Base-by-base conservation (phyloP, 495 filamentous ascomycete genomes). In the Tuber calosporum region DNA sequence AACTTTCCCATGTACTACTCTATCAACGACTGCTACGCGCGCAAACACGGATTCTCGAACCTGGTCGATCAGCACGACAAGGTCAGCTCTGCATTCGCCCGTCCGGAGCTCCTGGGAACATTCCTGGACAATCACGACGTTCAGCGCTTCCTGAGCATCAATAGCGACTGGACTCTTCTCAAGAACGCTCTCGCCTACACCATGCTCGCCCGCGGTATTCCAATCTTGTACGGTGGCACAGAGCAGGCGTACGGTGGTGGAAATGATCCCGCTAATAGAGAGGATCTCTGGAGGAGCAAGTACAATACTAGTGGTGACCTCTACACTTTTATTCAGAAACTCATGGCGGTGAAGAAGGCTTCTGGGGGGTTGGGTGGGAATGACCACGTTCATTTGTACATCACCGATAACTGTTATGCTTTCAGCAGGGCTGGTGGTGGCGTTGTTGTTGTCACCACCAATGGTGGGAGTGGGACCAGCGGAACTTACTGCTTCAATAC, bases 71-170 rank as follows among this genome's bases (percentile, higher is more conserved):
- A 80, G 40, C 72, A 80, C 72, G 70, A 81, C 68, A 40, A 26
- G 11, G 79, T 81, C 68, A 80, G 78, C 66, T 69, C 43, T 38
- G 77, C 75, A 22, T 81, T 81, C 36, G 36, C 34, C 8, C 74
- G 70, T 15, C 79, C 79, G 15, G 75, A 81, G 26, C 83, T 92
- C 0, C 85, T 92, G 8, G 91, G 91, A 42, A 89, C 85, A 5
- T 96, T 96, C 82, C 73, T 89, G 20, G 92, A 94, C 77, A 96
- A 96, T 79, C 92, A 96, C 78, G 92, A 96, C 81, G 86, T 88
- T 30, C 83, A 87, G 3, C 87, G 91, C 4, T 92, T 92, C 81
- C 83, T 90, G 7, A 88, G 85, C 42, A 77, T 82, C 66, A 88
- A 86, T 39, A 80, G 83, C 17, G 88, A 90, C 76, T 84, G 85